phyloP scores from a whole-genome alignment of 2,329 filamentous ascomycete species.

The Claviceps sorghi region DNA sequence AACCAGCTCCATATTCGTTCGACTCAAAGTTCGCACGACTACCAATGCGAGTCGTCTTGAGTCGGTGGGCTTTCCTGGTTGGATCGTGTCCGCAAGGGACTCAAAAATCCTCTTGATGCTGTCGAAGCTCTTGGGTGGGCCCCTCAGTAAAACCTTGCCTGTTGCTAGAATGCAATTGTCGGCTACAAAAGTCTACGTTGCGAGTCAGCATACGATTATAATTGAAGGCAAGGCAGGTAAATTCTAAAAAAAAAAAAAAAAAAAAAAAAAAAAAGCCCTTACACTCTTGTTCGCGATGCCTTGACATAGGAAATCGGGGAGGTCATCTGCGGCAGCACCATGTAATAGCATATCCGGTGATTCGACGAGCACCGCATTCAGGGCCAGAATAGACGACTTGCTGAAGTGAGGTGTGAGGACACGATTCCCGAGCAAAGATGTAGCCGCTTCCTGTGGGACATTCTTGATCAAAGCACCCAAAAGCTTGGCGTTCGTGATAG shows the following conservation, averaged over 20 bases:
- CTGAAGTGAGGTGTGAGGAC: constrained; percentile 66
- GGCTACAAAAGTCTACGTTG: constrained; percentile 56
- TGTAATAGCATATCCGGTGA: constrained; percentile 56
- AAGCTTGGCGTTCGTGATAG: constrained; percentile 79
- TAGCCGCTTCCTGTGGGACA: constrained; percentile 57
- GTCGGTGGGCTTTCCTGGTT: constrained; percentile 65
- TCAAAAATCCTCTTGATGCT: constrained; percentile 67
- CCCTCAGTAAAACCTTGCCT: constrained; percentile 72
- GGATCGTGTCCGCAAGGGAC: constrained; percentile 57
- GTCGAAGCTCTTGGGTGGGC: constrained; percentile 57
- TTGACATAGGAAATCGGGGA: constrained; percentile 61
- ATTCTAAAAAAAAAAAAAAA: neutral
- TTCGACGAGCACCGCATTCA: constrained; percentile 81
- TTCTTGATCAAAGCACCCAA: constrained; percentile 83
- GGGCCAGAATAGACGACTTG: constrained; percentile 64
- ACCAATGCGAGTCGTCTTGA: constrained; percentile 77
- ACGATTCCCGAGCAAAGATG: constrained; percentile 47
- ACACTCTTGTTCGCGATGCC: constrained; percentile 67
- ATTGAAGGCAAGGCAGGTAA: too few relatives aligned
- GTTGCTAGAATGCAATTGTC: constrained; percentile 82
- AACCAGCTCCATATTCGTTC: constrained; percentile 64
- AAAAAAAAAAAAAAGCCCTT: constrained; percentile 20
- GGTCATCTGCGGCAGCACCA: constrained; percentile 53
- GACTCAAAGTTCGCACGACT: constrained; percentile 70
- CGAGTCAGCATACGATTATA: constrained; percentile 1